Percentiles rank a stretch among this genome's conserved stretches.
phyloP scores from a whole-genome alignment of 75 land plant genomes.

The Isoetes taiwanensis region DNA sequence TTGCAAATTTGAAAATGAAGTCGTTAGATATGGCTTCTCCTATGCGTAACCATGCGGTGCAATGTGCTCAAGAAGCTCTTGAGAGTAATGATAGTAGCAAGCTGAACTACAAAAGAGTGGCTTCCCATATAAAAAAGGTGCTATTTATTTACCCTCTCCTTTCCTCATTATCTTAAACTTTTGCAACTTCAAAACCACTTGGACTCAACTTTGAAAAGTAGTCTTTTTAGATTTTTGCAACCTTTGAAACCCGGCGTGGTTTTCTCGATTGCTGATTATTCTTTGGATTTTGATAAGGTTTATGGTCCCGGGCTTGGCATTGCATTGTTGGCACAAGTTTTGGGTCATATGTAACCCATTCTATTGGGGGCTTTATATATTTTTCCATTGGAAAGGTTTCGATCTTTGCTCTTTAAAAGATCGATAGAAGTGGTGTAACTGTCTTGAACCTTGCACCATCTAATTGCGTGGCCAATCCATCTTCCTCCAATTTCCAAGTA shows the following conservation, averaged over 20 bases:
- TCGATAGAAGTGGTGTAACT: slow-evolving; percentile 3
- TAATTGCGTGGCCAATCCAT: too few relatives aligned
- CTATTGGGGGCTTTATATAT: neutral
- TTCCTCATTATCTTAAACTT: neutral
- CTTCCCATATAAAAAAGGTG: neutral
- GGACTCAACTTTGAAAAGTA: neutral
- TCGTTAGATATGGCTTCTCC: slow-evolving; percentile 1
- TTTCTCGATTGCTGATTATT: too few relatives aligned
- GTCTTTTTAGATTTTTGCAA: neutral
- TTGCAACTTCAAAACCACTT: neutral
- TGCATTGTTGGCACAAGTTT: slow-evolving; percentile 4
- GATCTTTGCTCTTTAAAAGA: neutral
- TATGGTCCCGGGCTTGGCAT: slow-evolving; percentile 7
- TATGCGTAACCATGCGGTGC: neutral
- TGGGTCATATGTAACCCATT: slow-evolving; percentile 2
- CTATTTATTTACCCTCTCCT: too few relatives aligned
- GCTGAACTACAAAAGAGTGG: neutral
- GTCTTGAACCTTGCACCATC: too few relatives aligned
- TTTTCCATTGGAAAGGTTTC: slow-evolving; percentile 1
- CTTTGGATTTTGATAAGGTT: slow-evolving; percentile 1
- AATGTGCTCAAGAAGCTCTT: neutral
- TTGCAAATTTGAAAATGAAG: neutral
- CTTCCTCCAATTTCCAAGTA: too few relatives aligned
- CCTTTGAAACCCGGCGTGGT: too few relatives aligned
- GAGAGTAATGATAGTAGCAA: neutral